Conservation (phyloP, 352 stramenopile genomes). For the Aphanomyces euteiches region DNA sequence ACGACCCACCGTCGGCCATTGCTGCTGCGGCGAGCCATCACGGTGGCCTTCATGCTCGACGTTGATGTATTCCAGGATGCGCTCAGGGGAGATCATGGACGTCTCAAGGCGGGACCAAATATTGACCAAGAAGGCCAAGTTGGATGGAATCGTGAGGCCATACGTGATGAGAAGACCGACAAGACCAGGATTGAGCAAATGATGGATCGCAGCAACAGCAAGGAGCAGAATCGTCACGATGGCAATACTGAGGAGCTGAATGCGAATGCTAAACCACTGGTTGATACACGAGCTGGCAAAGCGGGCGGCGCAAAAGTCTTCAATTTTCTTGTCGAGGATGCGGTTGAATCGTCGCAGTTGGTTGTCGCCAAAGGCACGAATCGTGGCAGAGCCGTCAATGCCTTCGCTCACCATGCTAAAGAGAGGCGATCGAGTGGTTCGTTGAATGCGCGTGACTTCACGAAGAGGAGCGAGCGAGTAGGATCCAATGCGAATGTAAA, state of each 20-base stretch:
- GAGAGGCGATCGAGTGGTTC: slow-evolving; percentile 57
- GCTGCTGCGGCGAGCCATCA: background rate
- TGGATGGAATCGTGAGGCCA: slow-evolving; percentile 15
- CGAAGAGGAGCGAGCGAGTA: slow-evolving; percentile 53
- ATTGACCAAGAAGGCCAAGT: slow-evolving; percentile 85
- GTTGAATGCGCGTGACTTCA: slow-evolving; percentile 84
- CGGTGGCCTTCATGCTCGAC: slow-evolving; percentile 28
- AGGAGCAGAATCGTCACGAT: slow-evolving; percentile 40
- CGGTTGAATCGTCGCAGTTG: slow-evolving; percentile 36
- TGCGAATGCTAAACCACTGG: slow-evolving; percentile 47
- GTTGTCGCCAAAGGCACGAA: slow-evolving; percentile 18
- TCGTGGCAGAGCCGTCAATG: background rate
- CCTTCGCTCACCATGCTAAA: slow-evolving; percentile 83
- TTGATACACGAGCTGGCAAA: slow-evolving; percentile 35
- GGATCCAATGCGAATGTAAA: slow-evolving; percentile 72
- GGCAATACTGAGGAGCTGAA: slow-evolving; percentile 44
- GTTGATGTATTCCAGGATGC: slow-evolving; percentile 83
- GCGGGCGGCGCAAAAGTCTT: slow-evolving; percentile 37
- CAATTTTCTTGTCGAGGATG: slow-evolving; percentile 41
- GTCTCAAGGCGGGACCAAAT: slow-evolving; percentile 62
- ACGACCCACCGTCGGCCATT: slow-evolving; percentile 12
- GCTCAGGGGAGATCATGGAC: slow-evolving; percentile 85
- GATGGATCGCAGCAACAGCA: slow-evolving; percentile 19
- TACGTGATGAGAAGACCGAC: slow-evolving; percentile 24
- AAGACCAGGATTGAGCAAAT: slow-evolving; percentile 17